Evolutionary conservation across 495 filamentous ascomycete genomes (phyloP), one percentile per base, ranked within the genome.

Genomic region (Penicillium herquei): DNA sequence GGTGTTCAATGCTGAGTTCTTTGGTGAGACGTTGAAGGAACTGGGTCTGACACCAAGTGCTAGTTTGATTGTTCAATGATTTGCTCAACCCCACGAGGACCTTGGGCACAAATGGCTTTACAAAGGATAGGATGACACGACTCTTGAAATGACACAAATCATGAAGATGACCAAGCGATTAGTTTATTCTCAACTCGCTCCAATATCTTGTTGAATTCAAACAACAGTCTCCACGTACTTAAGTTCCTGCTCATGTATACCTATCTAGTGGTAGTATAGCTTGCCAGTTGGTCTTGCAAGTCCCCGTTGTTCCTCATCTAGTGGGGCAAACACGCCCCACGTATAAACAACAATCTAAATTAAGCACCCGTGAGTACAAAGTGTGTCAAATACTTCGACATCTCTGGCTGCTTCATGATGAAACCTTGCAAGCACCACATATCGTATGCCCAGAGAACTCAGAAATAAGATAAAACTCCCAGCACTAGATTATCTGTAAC

Each of bases 1-100:
- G 75, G 79, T 86, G 0, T 99, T 87, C 57, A 81, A 88, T 39
- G 71, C 77, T 21, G 76, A 90, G 6, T 96, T 94, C 68, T 96
- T 96, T 66, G 88, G 89, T 8, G 86, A 91, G 78, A 91, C 92
- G 13, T 70, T 99, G 56, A 94, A 94, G 73, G 95, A 99, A 68
- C 88, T 95, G 21, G 91, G 91, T 11, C 73, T 97, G 55, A 86
- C 90, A 11, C 94, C 94, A 9, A 96, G 90, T 59, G 92, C 92
- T 51, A 91, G 87, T 52, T 76, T 99, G 53, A 83, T 96, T 57
- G 83, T 94, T 39, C 82, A 86, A 62, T 79, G 51, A 72, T 60
- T 43, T 12, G 4, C 40, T 44, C 39, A 30, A 33, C 9, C 34
- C 16, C 21, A 1, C 7, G 44, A 42, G 54, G 44, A 55, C 43